Conservation (phyloP, 140 eudicot genomes). For the Flaveria floridana region DNA sequence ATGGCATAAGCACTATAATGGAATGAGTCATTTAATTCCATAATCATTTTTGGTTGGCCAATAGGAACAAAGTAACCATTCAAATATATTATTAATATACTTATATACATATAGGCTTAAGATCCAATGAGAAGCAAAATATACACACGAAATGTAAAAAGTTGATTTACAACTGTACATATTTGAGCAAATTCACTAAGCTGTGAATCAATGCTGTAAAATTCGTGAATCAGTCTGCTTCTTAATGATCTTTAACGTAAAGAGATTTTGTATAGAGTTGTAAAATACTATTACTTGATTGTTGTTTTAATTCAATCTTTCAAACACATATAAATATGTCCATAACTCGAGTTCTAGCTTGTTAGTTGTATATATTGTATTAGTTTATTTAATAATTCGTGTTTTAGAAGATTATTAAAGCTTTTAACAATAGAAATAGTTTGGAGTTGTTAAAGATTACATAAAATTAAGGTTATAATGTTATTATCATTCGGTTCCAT, state of each 20-base stretch:
- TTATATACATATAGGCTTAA: not conserved
- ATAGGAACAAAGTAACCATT: not conserved
- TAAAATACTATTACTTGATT: not conserved
- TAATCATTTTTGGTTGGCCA: not conserved
- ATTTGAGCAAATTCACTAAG: not conserved
- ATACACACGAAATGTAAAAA: not conserved
- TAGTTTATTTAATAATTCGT: too few relatives aligned
- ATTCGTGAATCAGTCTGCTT: not conserved
- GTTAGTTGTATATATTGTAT: too few relatives aligned
- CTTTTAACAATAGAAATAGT: not conserved
- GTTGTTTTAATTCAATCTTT: not conserved
- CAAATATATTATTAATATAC: not conserved
- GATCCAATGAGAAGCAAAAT: not conserved
- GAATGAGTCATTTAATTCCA: not conserved
- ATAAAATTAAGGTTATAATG: not conserved
- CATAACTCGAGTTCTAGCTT: too few relatives aligned
- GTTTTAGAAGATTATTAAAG: not conserved
- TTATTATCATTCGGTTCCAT: not conserved
- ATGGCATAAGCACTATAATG: not conserved
- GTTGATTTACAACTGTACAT: not conserved
- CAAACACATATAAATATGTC: too few relatives aligned
- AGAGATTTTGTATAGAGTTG: not conserved
- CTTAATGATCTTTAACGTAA: not conserved
- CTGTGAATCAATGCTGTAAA: not conserved
- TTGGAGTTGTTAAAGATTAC: not conserved